These are phyloP conservation scores for Phylloporus rhodoxanthus DNA, from an alignment of 768 basidiomycete genomes.

Conservation along the genomic window DNA sequence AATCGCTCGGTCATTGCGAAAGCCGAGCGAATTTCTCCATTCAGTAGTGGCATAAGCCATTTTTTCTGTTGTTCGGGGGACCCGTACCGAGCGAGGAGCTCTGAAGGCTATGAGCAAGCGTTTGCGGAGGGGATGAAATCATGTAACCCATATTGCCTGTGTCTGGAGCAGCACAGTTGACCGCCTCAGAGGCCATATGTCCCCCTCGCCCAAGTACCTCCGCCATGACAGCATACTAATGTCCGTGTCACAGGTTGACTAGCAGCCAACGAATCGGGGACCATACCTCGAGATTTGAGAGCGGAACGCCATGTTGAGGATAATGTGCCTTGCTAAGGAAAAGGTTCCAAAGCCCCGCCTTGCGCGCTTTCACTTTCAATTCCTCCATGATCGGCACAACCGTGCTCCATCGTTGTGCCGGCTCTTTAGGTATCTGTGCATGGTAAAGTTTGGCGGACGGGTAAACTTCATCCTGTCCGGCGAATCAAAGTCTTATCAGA, in stretches of 20 bases:
- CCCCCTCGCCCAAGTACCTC: conserved; percentile 85
- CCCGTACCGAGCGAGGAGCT: conserved; percentile 96
- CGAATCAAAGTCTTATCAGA: neutral
- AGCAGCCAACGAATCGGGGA: neutral
- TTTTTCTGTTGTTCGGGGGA: conserved; percentile 83
- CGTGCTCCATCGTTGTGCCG: conserved; percentile 74
- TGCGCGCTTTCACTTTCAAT: conserved; percentile 82
- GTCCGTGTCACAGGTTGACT: neutral
- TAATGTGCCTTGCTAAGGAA: conserved; percentile 95
- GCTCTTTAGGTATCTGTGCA: conserved; percentile 75
- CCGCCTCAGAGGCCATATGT: conserved; percentile 75
- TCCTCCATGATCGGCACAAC: conserved; percentile 76
- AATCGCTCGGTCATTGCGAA: conserved; percentile 98
- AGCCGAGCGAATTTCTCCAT: conserved; percentile 89
- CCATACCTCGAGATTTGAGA: conserved; percentile 87
- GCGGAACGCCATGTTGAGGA: conserved; percentile 80
- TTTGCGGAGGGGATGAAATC: neutral
- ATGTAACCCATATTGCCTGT: conserved; percentile 91
- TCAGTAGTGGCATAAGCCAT: conserved; percentile 83
- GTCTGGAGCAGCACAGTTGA: conserved; percentile 95
- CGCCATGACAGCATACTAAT: conserved; percentile 94
- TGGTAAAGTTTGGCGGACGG: conserved; percentile 75
- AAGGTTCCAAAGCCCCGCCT: conserved; percentile 92
- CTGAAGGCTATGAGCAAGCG: conserved; percentile 36
- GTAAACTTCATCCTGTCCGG: conserved; percentile 72